Conservation (phyloP, 2,329 filamentous ascomycete genomes). For the Trichoderma endophyticum region DNA sequence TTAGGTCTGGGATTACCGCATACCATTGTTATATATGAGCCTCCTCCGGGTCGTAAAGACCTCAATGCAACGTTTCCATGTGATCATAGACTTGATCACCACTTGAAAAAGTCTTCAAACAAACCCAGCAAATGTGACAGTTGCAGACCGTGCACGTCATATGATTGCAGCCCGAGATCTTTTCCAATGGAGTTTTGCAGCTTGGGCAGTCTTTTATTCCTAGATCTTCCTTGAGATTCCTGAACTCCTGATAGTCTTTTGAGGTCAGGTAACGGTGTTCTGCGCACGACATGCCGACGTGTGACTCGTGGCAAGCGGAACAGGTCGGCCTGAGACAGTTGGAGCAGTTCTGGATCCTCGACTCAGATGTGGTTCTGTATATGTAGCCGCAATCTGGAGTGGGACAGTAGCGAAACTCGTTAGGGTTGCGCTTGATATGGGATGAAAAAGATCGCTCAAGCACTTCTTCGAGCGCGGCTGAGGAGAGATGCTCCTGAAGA, state of each 20-base stretch:
- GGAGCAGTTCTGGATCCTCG: slow-evolving; percentile 30
- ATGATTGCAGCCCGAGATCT: slow-evolving; percentile 46
- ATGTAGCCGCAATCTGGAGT: slow-evolving; percentile 42
- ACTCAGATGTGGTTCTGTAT: slow-evolving; percentile 33
- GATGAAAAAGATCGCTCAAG: slow-evolving; percentile 36
- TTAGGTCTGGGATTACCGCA: background rate
- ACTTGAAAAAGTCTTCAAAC: slow-evolving; percentile 28
- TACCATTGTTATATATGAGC: background rate
- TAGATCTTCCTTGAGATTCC: slow-evolving; percentile 32
- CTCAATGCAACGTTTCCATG: slow-evolving; percentile 6
- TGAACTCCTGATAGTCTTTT: slow-evolving; percentile 27
- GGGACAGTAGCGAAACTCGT: slow-evolving; percentile 39
- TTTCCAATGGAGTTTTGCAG: slow-evolving; percentile 41
- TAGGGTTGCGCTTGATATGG: slow-evolving; percentile 33
- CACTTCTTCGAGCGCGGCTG: slow-evolving; percentile 20
- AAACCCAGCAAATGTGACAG: slow-evolving; percentile 48
- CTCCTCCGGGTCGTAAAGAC: background rate
- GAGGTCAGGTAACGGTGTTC: slow-evolving; percentile 30
- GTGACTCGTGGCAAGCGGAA: slow-evolving; percentile 34
- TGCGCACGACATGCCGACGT: slow-evolving; percentile 34
- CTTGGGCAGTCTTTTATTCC: slow-evolving; percentile 41
- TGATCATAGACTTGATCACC: background rate
- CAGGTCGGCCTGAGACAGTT: slow-evolving; percentile 37
- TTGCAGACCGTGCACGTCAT: slow-evolving; percentile 41
- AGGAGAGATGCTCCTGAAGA: background rate